Evolutionary conservation across 352 stramenopile species (phyloP).

Genomic region (Globisporangium megalacanthum): DNA sequence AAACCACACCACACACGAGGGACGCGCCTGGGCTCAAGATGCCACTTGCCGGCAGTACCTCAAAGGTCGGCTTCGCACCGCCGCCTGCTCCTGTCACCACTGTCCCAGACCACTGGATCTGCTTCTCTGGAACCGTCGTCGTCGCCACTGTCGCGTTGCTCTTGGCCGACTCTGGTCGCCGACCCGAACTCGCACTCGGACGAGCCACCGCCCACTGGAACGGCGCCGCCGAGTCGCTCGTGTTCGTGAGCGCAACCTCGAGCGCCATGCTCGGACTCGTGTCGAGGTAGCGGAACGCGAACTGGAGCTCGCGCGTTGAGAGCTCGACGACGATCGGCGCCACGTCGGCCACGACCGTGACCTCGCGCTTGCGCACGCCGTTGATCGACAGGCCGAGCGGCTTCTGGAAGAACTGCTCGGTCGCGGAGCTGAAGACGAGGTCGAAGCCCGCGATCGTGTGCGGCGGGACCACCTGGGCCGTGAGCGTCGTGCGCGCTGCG

Average conservation of each 20-base stretch:
- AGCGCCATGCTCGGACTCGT: constrained; percentile 40
- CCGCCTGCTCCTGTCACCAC: not conserved
- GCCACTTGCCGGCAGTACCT: constrained; percentile 44
- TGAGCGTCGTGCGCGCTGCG: constrained; percentile 38
- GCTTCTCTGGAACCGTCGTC: constrained; percentile 15
- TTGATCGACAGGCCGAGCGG: constrained; percentile 85
- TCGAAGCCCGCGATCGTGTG: constrained; percentile 86
- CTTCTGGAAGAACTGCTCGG: constrained; percentile 86
- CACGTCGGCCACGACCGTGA: constrained; percentile 84
- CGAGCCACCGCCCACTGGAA: constrained; percentile 70
- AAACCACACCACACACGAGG: constrained; percentile 44
- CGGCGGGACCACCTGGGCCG: constrained; percentile 84
- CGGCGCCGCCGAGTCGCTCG: constrained; percentile 82
- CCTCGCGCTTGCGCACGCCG: constrained; percentile 72
- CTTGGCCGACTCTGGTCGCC: constrained; percentile 41
- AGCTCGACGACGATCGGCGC: constrained; percentile 84
- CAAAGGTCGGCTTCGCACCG: constrained; percentile 25
- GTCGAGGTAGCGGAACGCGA: constrained; percentile 72
- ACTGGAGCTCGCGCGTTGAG: constrained; percentile 40
- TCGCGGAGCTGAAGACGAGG: constrained; percentile 68
- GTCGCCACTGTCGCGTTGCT: constrained; percentile 36
- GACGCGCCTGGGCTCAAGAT: constrained; percentile 26
- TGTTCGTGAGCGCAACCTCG: constrained; percentile 83
- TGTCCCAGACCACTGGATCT: not conserved
- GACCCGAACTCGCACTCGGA: constrained; percentile 13